Percentiles rank a stretch among this genome's conserved stretches.
Conservation (phyloP, 257 asterid species). For the Przewalskia tangutica region DNA sequence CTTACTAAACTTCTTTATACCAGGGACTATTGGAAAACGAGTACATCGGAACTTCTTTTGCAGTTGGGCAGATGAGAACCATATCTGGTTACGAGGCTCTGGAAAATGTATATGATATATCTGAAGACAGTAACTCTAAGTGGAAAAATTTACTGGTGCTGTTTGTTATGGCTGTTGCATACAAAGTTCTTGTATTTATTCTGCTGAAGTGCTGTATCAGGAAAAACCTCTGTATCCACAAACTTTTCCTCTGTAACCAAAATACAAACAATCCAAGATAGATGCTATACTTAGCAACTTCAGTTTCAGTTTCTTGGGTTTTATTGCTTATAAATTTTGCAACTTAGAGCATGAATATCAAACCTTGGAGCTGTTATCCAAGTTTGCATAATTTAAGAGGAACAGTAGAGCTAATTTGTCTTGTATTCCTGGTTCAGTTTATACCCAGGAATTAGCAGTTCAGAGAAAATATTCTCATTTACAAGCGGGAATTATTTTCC, state of each 20-base stretch:
- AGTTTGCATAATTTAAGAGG: too few relatives aligned
- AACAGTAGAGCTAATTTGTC: not conserved
- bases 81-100: slow-evolving; percentile 80
- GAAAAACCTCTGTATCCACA: slow-evolving; percentile 26
- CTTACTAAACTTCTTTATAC: not conserved
- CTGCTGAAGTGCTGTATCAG: slow-evolving; percentile 48
- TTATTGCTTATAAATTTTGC: not conserved
- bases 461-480: too few relatives aligned
- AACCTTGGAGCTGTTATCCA: not conserved
- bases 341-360: not conserved
- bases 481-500: not conserved
- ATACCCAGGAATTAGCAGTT: not conserved
- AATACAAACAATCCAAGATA: slow-evolving; percentile 11
- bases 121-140: slow-evolving; percentile 52
- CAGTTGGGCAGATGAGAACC: slow-evolving; percentile 84
- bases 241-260: slow-evolving; percentile 36
- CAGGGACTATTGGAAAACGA: slow-evolving; percentile 97
- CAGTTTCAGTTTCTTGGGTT: not conserved
- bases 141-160: slow-evolving; percentile 67
- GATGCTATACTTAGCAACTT: not conserved
- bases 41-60: slow-evolving; percentile 59
- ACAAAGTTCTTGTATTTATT: slow-evolving; percentile 49
- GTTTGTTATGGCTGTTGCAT: slow-evolving; percentile 72
- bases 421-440: not conserved
- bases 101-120: slow-evolving; percentile 48